These are phyloP conservation scores for Coemansia sp. DNA, from an alignment of 192 early-diverging fungal species.

Conservation along the genomic window DNA sequence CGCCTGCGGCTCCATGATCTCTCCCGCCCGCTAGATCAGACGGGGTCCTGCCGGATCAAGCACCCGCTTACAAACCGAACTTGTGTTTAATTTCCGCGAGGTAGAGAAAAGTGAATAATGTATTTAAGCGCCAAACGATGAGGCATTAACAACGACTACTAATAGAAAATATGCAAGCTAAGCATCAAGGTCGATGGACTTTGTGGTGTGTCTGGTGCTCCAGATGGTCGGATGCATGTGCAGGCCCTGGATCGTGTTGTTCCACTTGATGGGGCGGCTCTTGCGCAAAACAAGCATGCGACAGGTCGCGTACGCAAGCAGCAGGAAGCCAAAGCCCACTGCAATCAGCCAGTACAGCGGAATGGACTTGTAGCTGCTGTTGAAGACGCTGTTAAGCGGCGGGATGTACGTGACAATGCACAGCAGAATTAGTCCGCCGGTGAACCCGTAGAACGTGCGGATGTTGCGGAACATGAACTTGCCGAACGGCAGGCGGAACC, in stretches of 20 bases:
- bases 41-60: neutral
- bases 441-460: conserved; percentile 70
- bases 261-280: conserved; percentile 67
- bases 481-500: conserved; percentile 76
- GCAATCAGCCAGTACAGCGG: conserved; percentile 85
- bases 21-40: neutral
- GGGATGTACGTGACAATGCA: conserved; percentile 84
- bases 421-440: conserved; percentile 67
- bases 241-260: conserved; percentile 80
- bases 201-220: conserved; percentile 45
- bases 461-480: conserved; percentile 81
- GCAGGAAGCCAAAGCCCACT: conserved; percentile 77
- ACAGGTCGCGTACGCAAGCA: conserved; percentile 73
- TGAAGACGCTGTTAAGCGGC: conserved; percentile 76
- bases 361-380: conserved; percentile 65
- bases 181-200: conserved; percentile 22
- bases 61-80: too few relatives aligned
- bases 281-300: conserved; percentile 67
- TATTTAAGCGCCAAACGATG: neutral
- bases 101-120: neutral
- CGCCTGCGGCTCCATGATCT: conserved; percentile 4
- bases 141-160: neutral
- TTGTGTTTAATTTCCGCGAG: too few relatives aligned
- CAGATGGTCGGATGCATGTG: conserved; percentile 84
- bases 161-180: neutral